phyloP scores from a whole-genome alignment of 2,329 filamentous ascomycete species.

The Pseudovirgaria hyperparasitica region DNA sequence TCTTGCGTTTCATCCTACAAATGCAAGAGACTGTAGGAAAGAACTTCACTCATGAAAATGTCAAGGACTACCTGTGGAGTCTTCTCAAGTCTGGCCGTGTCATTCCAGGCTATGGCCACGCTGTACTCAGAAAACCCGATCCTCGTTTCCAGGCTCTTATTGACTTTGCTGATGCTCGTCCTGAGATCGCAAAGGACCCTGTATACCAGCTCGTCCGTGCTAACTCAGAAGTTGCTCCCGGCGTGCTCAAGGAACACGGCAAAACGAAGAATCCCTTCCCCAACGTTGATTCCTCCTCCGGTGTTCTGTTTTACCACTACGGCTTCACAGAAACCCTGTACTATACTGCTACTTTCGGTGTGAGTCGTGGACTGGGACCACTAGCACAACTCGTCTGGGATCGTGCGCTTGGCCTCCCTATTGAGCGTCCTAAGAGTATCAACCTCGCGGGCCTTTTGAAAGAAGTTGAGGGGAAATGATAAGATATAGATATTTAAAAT shows the following conservation, averaged over 20 bases:
- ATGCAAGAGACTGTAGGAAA: constrained; percentile 84
- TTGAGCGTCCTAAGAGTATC: constrained; percentile 96
- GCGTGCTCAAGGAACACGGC: constrained; percentile 84
- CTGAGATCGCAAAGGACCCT: constrained; percentile 74
- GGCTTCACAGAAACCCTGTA: constrained; percentile 95
- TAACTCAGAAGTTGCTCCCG: constrained; percentile 83
- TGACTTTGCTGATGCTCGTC: constrained; percentile 79
- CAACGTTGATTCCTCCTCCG: constrained; percentile 88
- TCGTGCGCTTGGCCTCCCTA: constrained; percentile 80
- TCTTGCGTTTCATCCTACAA: constrained; percentile 89
- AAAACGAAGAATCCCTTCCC: constrained; percentile 98
- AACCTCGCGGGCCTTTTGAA: constrained; percentile 79
- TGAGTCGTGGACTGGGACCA: constrained; percentile 66
- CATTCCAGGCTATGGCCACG: constrained; percentile 89
- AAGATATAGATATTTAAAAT: no score
- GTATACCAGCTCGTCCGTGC: constrained; percentile 90
- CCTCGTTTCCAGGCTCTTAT: constrained; percentile 93
- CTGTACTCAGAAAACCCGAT: constrained; percentile 91
- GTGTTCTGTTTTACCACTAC: constrained; percentile 95
- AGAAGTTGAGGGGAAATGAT: constrained; percentile 24
- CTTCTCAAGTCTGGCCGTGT: constrained; percentile 90
- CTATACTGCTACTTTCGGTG: constrained; percentile 64
- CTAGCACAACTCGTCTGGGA: constrained; percentile 95
- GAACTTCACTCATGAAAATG: constrained; percentile 65
- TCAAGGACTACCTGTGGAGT: constrained; percentile 82